These are phyloP conservation scores for Penicillium salamii DNA, from an alignment of 495 filamentous ascomycete genomes.

Conservation along the genomic window DNA sequence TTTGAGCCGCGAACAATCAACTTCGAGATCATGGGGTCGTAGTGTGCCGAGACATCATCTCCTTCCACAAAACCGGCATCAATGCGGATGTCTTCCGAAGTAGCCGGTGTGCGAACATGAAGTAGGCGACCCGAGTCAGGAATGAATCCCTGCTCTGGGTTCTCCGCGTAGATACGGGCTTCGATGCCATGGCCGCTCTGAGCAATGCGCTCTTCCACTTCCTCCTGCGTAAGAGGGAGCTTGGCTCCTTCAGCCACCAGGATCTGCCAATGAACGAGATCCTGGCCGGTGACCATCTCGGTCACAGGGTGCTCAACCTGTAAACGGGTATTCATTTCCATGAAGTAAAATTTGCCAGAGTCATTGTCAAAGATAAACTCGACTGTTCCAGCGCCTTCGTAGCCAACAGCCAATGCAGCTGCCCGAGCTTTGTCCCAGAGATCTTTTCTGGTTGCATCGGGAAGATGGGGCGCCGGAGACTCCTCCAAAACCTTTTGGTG, in stretches of 20 bases:
- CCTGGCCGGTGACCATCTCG: conserved; percentile 93
- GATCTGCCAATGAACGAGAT: conserved; percentile 96
- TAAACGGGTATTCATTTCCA: conserved; percentile 99
- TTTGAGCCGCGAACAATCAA: conserved; percentile 84
- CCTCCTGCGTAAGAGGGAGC: conserved; percentile 81
- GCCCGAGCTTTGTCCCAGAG: conserved; percentile 91
- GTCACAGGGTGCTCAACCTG: conserved; percentile 98
- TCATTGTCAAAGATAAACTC: conserved; percentile 99
- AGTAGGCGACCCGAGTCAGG: conserved; percentile 89
- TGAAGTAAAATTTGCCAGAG: conserved; percentile 91
- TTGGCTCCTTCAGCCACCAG: conserved; percentile 82
- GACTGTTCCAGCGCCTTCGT: conserved; percentile 94
- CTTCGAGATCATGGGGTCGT: conserved; percentile 99
- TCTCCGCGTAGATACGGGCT: conserved; percentile 95
- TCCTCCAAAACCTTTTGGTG: conserved; percentile 99
- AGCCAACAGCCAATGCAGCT: conserved; percentile 87
- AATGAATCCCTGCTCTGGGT: conserved; percentile 83
- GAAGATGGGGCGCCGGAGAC: conserved; percentile 84
- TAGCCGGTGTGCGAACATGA: conserved; percentile 73
- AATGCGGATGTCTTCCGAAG: conserved; percentile 71
- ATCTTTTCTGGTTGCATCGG: conserved; percentile 74
- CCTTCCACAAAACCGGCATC: conserved; percentile 90
- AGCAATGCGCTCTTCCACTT: conserved; percentile 75
- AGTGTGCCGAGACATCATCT: conserved; percentile 90
- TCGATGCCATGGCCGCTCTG: conserved; percentile 84